Evolutionary conservation across 2,329 filamentous ascomycete species (phyloP).

Genomic region (Podosphaera xanthii): DNA sequence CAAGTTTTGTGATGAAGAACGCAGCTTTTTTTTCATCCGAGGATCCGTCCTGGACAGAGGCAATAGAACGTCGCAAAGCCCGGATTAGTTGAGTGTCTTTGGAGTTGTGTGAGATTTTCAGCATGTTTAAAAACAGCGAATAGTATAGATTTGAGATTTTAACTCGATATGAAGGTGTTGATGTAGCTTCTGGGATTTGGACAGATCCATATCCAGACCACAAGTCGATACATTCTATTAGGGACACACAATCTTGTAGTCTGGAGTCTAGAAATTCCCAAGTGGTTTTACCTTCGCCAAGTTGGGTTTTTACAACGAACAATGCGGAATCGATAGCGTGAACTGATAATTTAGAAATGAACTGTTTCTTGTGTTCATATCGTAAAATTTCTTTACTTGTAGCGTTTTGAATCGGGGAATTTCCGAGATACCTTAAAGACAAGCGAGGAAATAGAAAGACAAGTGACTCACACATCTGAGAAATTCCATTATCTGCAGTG

Average conservation of each 20-base stretch:
- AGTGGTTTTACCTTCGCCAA: constrained; percentile 23
- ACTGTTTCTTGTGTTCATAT: constrained; percentile 34
- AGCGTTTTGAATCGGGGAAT: constrained; percentile 26
- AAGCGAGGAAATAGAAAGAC: constrained; percentile 37
- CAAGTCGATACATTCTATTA: constrained; percentile 29
- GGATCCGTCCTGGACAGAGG: constrained; percentile 32
- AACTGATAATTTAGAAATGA: constrained; percentile 25
- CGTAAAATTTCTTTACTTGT: constrained; percentile 33
- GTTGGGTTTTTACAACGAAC: constrained; percentile 28
- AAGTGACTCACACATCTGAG: constrained; percentile 28
- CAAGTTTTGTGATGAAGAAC: constrained; percentile 38
- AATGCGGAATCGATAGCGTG: constrained; percentile 37
- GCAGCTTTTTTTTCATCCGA: constrained; percentile 33
- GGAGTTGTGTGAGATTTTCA: constrained; percentile 21
- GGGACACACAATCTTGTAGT: constrained; percentile 29
- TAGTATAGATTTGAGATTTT: constrained; percentile 55
- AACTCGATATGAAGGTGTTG: constrained; percentile 27
- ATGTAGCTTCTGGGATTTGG: constrained; percentile 9
- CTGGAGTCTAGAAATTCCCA: constrained; percentile 35
- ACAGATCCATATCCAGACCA: neutral
- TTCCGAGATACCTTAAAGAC: constrained; percentile 36
- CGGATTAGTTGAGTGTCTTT: constrained; percentile 26
- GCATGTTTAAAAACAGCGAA: constrained; percentile 30
- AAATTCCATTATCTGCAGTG: constrained; percentile 8
- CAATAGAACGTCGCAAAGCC: constrained; percentile 39